Evolutionary conservation across 2,329 filamentous ascomycete genomes (phyloP).

Genomic region (Ambrosiella xylebori): DNA sequence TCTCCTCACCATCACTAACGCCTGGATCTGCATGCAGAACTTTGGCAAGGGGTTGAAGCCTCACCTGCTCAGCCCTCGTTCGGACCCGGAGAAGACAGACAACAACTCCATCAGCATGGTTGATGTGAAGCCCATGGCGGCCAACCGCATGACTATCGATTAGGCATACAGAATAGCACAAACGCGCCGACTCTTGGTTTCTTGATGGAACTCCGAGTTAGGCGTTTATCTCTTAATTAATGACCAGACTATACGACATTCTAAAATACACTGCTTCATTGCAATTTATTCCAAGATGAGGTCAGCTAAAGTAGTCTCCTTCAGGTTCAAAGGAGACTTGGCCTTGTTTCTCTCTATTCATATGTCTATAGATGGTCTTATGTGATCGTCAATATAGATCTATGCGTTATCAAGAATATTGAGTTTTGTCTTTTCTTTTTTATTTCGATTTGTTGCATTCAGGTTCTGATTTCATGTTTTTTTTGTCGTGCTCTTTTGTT

Average conservation of each 20-base stretch:
- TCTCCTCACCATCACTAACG: constrained; percentile 73
- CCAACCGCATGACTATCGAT: constrained; percentile 45
- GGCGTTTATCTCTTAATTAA: neutral
- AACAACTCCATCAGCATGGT: constrained; percentile 37
- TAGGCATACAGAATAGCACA: constrained; percentile 19
- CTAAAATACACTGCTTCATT: neutral
- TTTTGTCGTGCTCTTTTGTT: neutral
- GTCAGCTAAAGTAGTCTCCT: neutral
- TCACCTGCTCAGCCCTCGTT: constrained; percentile 47
- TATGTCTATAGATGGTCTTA: neutral
- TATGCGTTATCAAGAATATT: neutral
- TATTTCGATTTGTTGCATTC: neutral
- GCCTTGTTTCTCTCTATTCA: neutral
- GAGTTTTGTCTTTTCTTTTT: constrained; percentile 4
- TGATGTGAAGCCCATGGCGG: constrained; percentile 37
- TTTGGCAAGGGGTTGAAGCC: constrained; percentile 80
- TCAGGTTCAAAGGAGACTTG: neutral
- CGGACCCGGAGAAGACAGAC: constrained; percentile 37
- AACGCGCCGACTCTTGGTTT: neutral
- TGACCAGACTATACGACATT: neutral
- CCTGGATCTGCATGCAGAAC: constrained; percentile 73
- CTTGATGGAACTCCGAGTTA: neutral
- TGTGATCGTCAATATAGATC: neutral
- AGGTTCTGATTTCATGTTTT: constrained; percentile 1
- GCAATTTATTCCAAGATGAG: neutral